Conservation (phyloP, 2,329 filamentous ascomycete species). For the Waltergamsia citrina region DNA sequence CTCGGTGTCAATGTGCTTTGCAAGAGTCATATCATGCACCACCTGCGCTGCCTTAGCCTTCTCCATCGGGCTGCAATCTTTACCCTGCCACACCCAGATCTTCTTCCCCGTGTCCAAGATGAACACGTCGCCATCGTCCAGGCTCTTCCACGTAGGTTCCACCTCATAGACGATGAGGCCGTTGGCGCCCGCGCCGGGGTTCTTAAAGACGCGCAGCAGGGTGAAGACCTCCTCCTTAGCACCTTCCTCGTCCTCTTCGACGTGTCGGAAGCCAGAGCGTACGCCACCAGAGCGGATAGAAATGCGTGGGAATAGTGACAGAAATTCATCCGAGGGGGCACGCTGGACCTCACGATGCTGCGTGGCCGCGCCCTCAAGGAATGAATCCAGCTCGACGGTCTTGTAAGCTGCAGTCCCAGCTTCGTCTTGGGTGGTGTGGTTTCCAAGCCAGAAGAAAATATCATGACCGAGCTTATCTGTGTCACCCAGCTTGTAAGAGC, state of each 20-base stretch:
- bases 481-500: slow-evolving; percentile 44
- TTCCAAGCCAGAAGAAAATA: slow-evolving; percentile 62
- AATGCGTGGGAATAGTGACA: slow-evolving; percentile 49
- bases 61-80: slow-evolving; percentile 56
- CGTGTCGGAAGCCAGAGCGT: slow-evolving; percentile 52
- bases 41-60: slow-evolving; percentile 60
- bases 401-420: slow-evolving; percentile 62
- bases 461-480: slow-evolving; percentile 44
- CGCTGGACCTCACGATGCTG: slow-evolving; percentile 58
- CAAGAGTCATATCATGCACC: slow-evolving; percentile 53
- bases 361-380: slow-evolving; percentile 48
- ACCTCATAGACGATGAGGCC: slow-evolving; percentile 55
- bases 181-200: slow-evolving; percentile 34
- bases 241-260: slow-evolving; percentile 42
- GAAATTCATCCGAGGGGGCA: slow-evolving; percentile 48
- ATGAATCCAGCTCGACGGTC: slow-evolving; percentile 62
- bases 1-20: slow-evolving; percentile 56
- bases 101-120: slow-evolving; percentile 52
- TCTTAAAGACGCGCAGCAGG: slow-evolving; percentile 55
- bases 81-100: slow-evolving; percentile 63
- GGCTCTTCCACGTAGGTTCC: slow-evolving; percentile 47
- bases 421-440: slow-evolving; percentile 57
- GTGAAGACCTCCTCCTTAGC: slow-evolving; percentile 31
- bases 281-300: slow-evolving; percentile 53
- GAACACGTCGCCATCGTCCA: slow-evolving; percentile 59